phyloP scores from a whole-genome alignment of 75 land plant genomes.

The Selaginella tamariscina region DNA sequence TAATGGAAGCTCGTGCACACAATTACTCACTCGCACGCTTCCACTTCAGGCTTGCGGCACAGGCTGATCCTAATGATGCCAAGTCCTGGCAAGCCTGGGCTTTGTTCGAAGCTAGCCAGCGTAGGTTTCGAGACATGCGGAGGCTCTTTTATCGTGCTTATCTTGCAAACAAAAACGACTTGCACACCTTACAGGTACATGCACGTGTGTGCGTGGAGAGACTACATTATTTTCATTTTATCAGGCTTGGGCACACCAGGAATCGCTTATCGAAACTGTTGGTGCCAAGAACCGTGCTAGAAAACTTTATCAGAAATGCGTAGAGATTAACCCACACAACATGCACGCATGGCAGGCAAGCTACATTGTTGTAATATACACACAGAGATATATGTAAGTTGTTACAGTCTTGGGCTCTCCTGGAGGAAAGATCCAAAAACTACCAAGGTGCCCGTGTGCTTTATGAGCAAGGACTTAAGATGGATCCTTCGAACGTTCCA shows the following conservation, averaged over 20 bases:
- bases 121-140: conserved; percentile 24
- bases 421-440: conserved; percentile 26
- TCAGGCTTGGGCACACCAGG: conserved; percentile 39
- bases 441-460: conserved; percentile 24
- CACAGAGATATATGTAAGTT: not conserved
- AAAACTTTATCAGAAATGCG: conserved; percentile 25
- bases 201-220: not conserved
- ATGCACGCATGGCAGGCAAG: conserved; percentile 29
- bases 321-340: conserved; percentile 24
- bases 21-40: conserved; percentile 26
- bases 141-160: conserved; percentile 23
- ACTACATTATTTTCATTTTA: not conserved
- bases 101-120: conserved; percentile 29
- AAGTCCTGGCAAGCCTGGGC: conserved; percentile 45
- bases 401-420: conserved; percentile 30
- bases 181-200: conserved; percentile 27
- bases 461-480: conserved; percentile 23
- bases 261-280: conserved; percentile 21
- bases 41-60: conserved; percentile 28
- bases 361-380: not conserved
- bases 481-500: conserved; percentile 21
- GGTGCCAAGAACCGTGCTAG: conserved; percentile 24
- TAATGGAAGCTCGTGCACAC: conserved; percentile 31
- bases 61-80: conserved; percentile 26
- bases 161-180: conserved; percentile 19